Evolutionary conservation across 257 asterid genomes (phyloP).

Genomic region (Nicotiana obtusifolia): DNA sequence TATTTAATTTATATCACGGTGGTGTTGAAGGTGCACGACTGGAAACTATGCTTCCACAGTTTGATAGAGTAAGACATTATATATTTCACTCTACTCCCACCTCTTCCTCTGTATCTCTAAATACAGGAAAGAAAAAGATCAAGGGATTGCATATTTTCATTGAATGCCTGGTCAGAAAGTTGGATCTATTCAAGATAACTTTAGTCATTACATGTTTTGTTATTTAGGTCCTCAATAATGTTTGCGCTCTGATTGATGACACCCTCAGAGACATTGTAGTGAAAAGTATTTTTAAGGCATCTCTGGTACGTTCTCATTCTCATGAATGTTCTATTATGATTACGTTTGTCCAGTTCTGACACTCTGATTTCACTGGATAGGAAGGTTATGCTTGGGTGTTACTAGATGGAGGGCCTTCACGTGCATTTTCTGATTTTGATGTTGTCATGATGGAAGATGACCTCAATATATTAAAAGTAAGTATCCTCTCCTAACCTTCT

Average conservation of each 20-base stretch:
- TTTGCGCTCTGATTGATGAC: constrained; percentile 69
- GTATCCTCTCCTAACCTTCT: constrained; percentile 3
- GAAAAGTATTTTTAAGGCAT: constrained; percentile 72
- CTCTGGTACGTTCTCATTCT: constrained; percentile 48
- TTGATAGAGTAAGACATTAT: constrained; percentile 60
- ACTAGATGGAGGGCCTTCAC: constrained; percentile 96
- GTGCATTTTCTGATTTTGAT: constrained; percentile 81
- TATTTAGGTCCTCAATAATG: constrained; percentile 70
- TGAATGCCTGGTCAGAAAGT: background rate
- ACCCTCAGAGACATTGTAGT: constrained; percentile 79
- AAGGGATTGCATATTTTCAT: background rate
- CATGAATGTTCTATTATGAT: constrained; percentile 8
- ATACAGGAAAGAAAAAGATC: background rate
- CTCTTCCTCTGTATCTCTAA: background rate
- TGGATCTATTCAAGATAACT: background rate
- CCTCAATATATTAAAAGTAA: constrained; percentile 69
- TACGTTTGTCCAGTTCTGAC: constrained; percentile 19
- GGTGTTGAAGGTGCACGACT: constrained; percentile 75
- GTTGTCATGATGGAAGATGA: constrained; percentile 77
- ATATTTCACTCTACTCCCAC: constrained; percentile 7
- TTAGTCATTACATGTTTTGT: constrained; percentile 19
- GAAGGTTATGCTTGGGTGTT: constrained; percentile 93
- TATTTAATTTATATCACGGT: constrained; percentile 59
- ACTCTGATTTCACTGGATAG: constrained; percentile 35
- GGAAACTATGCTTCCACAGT: constrained; percentile 65